Base-by-base conservation (phyloP, 352 stramenopile species). In the Phytophthora pluvialis region DNA sequence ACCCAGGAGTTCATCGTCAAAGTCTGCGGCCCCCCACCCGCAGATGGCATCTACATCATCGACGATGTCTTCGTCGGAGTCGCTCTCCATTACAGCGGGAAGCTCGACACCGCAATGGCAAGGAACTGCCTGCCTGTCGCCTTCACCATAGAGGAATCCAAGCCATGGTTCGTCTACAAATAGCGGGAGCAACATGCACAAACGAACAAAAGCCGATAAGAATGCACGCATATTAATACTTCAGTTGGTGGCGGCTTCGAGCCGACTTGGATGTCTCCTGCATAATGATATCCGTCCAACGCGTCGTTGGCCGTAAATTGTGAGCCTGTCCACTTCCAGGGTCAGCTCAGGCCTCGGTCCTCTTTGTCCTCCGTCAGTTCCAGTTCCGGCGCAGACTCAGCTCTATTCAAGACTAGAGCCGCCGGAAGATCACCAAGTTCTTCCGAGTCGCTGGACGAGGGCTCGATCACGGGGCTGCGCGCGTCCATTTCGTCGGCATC, bases 401-500 rank as follows among this genome's bases (percentile, higher is more conserved):
- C 42, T 66, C 50, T 52, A 50, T 62, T 64, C 35, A 54, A 47
- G 36, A 38, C 42, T 32, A 16, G 33, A 39, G 43, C 28, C 29
- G 32, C 21, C 4, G 21, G 25, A 11, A 15, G 31, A 4, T 55
- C 53, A 29, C 15, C 33, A 12, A 21, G 21, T 21, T 60, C 57
- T 25, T 70, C 63, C 21, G 45, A 74, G 21, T 77, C 59, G 10
- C 35, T 50, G 16, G 38, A 53, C n/a, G 50, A 44, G 29, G 45
- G n/a, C 46, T 64, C 73, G 6, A 81, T 70, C 4, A 68, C 47
- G 21, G 75, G 70, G 28, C 73, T 83, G 31, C 60, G 46, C 5
- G 64, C 74, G 64, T 90, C 81, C 28, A 92, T 60, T 10, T 78
- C 46, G 38, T 85, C 74, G 1, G 83, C 83, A 46, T 89, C 80